phyloP scores from a whole-genome alignment of 2,329 filamentous ascomycete species.

The Colletotrichum lini region DNA sequence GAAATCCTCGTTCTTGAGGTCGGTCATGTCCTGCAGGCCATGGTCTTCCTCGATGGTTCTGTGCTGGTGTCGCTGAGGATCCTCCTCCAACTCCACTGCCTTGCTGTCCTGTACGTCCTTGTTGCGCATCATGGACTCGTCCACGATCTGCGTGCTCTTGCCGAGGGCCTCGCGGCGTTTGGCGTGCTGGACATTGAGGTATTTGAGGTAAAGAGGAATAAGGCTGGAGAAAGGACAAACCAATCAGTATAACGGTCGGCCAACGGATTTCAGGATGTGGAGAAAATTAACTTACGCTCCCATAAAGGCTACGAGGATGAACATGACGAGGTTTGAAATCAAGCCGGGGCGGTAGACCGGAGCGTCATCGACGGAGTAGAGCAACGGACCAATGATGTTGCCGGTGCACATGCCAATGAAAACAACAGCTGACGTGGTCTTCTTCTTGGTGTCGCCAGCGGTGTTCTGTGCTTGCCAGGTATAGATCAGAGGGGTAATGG shows the following conservation, averaged over 20 bases:
- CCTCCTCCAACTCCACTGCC: constrained; percentile 48
- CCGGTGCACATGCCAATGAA: constrained; percentile 77
- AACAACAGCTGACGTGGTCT: constrained; percentile 74
- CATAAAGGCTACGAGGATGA: constrained; percentile 70
- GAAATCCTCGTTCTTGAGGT: constrained; percentile 73
- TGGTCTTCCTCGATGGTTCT: constrained; percentile 57
- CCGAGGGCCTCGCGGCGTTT: constrained; percentile 68
- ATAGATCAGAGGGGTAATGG: constrained; percentile 69
- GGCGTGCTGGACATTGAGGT: constrained; percentile 70
- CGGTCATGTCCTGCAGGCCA: constrained; percentile 65
- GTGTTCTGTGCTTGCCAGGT: constrained; percentile 75
- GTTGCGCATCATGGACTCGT: constrained; percentile 41
- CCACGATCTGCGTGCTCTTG: constrained; percentile 55
- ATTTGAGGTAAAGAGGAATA: constrained; percentile 62
- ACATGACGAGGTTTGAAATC: constrained; percentile 72
- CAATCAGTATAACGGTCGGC: background rate
- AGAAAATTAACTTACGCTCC: constrained; percentile 11
- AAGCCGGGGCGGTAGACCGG: constrained; percentile 71
- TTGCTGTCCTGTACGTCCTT: constrained; percentile 32
- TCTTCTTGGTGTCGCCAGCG: constrained; percentile 79
- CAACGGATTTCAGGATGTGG: rapidly evolving
- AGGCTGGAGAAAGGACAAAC: background rate
- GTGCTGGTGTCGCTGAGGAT: constrained; percentile 18
- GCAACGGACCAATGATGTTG: constrained; percentile 76
- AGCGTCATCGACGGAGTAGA: constrained; percentile 73